Base-by-base conservation (phyloP, 306 rosid genomes). In the Amphicarpaea edgeworthii region DNA sequence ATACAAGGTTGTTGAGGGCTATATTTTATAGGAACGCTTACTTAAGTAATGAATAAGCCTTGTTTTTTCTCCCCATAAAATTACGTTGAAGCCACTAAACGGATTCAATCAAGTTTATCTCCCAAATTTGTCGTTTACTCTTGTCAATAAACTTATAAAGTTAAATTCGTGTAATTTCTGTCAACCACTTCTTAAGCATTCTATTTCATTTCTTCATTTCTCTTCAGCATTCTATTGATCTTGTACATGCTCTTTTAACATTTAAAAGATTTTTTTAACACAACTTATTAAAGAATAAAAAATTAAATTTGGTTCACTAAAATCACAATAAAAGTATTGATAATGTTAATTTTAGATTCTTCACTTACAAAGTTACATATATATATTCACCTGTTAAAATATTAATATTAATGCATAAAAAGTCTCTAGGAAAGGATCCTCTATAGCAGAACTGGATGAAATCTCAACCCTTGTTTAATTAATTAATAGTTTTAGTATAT, bases 11-110 rank as follows among this genome's bases (percentile, higher is more conserved):
- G 79, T 73, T 67, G 73, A 49, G 41, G 60, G 64, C 24, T n/a
- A 3, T 42, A 58, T 71, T 72, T 74, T 65, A 64, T 75, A 10
- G 15, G 6, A 75, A 50, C 8, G 55, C 47, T 41, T 47, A 64
- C 69, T 14, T 75, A 4, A 38, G 72, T 57, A 61, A 68, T 7
- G 43, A 74, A 81, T 15, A 79, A 55, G 41, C 82, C 77, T 19
- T 11, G 15, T 10, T 16, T 10, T 16, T 3, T 3, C 40, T 2
- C 40, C 40, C 40, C 40, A 6, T 1, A 6, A 34, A 34, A 34
- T 34, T 6, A 34, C 38, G 0, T 4, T 19, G 15, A 58, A 54
- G 75, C 71, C 79, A 69, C 82, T 70, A 34, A 16, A 26, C 45
- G 14, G 68, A 76, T 43, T 49, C 8, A 16, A 40, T 23, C 43